A percentile compares a stretch with the other conserved stretches of the same genome.
phyloP scores from a whole-genome alignment of 2,329 filamentous ascomycete genomes.

The Sporothrix globosa region DNA sequence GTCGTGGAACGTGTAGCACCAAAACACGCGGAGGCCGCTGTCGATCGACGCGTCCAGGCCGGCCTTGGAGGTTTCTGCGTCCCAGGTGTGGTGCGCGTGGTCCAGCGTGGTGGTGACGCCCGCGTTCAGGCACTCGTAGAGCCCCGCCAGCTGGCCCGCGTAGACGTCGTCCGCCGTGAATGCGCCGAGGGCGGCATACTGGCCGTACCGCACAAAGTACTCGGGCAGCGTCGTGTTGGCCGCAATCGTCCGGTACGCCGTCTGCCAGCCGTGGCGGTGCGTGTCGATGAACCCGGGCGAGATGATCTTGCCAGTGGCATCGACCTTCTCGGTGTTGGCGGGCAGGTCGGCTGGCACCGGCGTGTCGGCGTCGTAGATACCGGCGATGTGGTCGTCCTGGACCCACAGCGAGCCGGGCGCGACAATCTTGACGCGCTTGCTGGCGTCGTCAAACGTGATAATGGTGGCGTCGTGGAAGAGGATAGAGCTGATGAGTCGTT shows the following conservation, averaged over 20 bases:
- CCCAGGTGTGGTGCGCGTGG: conserved; percentile 14
- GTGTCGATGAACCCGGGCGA: conserved; percentile 10
- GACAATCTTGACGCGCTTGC: conserved; percentile 9
- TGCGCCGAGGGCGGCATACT: background rate
- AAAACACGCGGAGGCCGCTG: conserved; percentile 1
- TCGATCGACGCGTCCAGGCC: conserved; percentile 8
- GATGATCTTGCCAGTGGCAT: conserved; percentile 11
- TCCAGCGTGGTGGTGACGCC: background rate
- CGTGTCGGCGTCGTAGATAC: conserved; percentile 8
- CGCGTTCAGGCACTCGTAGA: conserved; percentile 14
- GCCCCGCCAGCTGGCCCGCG: background rate
- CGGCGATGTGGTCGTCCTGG: conserved; percentile 4
- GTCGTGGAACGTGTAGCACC: conserved; percentile 13
- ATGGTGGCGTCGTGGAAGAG: conserved; percentile 7
- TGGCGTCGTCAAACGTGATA: conserved; percentile 10
- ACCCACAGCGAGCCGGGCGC: conserved; percentile 4
- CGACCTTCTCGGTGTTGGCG: background rate
- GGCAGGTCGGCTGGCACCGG: background rate
- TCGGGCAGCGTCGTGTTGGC: conserved; percentile 19
- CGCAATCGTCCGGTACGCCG: background rate
- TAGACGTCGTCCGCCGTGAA: conserved; percentile 16
- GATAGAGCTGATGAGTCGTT: background rate
- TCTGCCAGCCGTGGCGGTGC: conserved; percentile 22
- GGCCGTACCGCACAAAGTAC: conserved; percentile 16
- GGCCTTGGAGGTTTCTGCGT: background rate